A percentile compares a stretch with the other conserved stretches of the same genome.
These are phyloP conservation scores for Aphanomyces invadans DNA, from an alignment of 352 stramenopile species.

Conservation along the genomic window DNA sequence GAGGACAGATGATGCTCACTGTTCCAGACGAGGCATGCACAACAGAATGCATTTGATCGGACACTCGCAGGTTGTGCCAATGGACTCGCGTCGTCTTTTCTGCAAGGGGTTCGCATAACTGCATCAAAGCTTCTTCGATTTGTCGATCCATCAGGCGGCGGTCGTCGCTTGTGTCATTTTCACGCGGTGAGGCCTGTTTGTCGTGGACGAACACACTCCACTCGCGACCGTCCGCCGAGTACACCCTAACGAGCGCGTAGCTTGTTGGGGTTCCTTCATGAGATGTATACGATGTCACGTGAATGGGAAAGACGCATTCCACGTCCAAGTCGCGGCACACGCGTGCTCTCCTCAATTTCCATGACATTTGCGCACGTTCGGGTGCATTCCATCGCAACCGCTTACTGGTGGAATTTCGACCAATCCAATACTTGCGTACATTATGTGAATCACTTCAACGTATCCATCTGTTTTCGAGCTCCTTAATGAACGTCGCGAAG, in stretches of 20 bases:
- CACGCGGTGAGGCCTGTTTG: not conserved
- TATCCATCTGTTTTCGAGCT: not conserved
- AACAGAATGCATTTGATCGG: not conserved
- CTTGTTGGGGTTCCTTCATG: not conserved
- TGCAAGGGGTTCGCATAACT: not conserved
- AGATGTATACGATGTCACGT: not conserved
- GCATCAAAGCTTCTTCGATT: too few relatives aligned
- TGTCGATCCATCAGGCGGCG: too few relatives aligned
- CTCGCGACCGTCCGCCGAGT: not conserved
- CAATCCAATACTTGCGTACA: not conserved
- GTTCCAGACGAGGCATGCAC: not conserved
- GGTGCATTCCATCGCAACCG: not conserved
- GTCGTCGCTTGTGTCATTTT: not conserved
- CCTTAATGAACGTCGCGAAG: too few relatives aligned
- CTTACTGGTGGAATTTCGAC: constrained; percentile 6
- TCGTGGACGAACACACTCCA: not conserved
- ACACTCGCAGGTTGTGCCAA: not conserved
- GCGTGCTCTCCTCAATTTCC: not conserved
- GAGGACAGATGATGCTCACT: not conserved
- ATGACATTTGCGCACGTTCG: not conserved
- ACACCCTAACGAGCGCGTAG: not conserved
- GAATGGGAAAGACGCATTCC: not conserved
- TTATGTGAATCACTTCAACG: not conserved
- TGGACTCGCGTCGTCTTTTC: not conserved
- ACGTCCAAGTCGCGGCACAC: not conserved